A percentile compares a stretch with the other conserved stretches of the same genome.
phyloP scores from a whole-genome alignment of 2,329 filamentous ascomycete species.

The Macrophomina pseudophaseolina region DNA sequence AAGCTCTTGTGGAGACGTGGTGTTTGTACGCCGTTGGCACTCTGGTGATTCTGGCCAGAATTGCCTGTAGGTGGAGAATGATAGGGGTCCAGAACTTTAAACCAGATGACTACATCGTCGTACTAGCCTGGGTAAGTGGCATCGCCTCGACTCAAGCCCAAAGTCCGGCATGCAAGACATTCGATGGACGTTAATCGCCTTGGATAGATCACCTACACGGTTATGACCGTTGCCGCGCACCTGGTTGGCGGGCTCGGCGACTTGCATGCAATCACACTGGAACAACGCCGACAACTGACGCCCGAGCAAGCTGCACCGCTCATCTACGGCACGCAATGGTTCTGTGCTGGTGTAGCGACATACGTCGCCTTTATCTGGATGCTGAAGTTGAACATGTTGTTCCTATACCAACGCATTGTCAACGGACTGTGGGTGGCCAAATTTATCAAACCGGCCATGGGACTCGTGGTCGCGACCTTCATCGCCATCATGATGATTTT shows the following conservation, averaged over 20 bases:
- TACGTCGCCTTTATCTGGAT: slow-evolving; percentile 48
- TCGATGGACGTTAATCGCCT: neutral
- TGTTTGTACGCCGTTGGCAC: slow-evolving; percentile 43
- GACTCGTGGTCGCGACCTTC: slow-evolving; percentile 35
- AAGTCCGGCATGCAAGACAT: neutral
- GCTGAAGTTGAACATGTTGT: slow-evolving; percentile 51
- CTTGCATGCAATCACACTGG: slow-evolving; percentile 39
- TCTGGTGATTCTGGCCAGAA: slow-evolving; percentile 38
- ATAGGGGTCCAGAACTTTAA: slow-evolving; percentile 41
- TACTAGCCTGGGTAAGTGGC: slow-evolving; percentile 37
- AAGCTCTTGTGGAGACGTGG: slow-evolving; percentile 42
- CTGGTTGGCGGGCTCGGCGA: slow-evolving; percentile 38
- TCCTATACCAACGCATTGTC: slow-evolving; percentile 47
- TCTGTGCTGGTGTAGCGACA: slow-evolving; percentile 41
- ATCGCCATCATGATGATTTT: slow-evolving; percentile 40
- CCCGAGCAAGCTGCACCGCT: slow-evolving; percentile 36
- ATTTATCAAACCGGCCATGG: slow-evolving; percentile 45
- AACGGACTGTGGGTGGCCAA: slow-evolving; percentile 43
- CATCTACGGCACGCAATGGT: slow-evolving; percentile 44
- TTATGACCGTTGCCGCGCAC: slow-evolving; percentile 33
- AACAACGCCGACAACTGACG: slow-evolving; percentile 41
- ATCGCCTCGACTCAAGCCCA: neutral
- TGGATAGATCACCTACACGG: slow-evolving; percentile 29
- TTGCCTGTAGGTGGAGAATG: slow-evolving; percentile 42
- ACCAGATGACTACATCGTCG: slow-evolving; percentile 44